These are phyloP conservation scores for Penicillium robsamsonii DNA, from an alignment of 495 filamentous ascomycete genomes.

Conservation along the genomic window DNA sequence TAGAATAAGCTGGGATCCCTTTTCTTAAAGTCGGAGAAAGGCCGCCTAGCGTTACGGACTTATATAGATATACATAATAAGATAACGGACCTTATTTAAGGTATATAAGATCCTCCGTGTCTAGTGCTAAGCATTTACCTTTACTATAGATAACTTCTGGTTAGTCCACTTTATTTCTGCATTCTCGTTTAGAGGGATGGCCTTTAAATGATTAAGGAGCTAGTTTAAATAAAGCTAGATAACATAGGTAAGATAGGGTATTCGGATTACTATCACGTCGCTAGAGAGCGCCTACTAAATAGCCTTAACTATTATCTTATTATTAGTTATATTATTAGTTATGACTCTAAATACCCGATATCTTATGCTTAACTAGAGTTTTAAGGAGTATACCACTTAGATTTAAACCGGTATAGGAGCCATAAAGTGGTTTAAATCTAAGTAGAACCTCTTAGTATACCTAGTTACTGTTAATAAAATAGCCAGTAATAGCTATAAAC, in stretches of 20 bases:
- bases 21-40: conserved; percentile 1
- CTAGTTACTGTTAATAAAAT: too few relatives aligned
- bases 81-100: conserved; percentile 8
- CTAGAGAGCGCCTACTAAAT: neutral
- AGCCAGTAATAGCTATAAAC: too few relatives aligned
- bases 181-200: neutral
- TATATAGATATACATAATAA: conserved; percentile 6
- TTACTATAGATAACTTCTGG: neutral
- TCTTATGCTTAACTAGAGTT: too few relatives aligned
- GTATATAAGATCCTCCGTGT: neutral
- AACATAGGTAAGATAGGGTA: neutral
- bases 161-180: conserved; percentile 4
- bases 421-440: too few relatives aligned
- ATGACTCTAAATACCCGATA: neutral
- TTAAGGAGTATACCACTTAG: too few relatives aligned
- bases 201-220: neutral
- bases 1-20: neutral
- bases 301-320: conserved; percentile 2
- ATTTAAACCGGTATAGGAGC: too few relatives aligned
- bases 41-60: neutral
- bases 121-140: neutral
- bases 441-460: too few relatives aligned
- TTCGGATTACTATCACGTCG: neutral
- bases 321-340: conserved; percentile 4
- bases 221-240: conserved; percentile 1